Evolutionary conservation across 306 rosid species (phyloP).

Genomic region (Citrullus colocynthis): DNA sequence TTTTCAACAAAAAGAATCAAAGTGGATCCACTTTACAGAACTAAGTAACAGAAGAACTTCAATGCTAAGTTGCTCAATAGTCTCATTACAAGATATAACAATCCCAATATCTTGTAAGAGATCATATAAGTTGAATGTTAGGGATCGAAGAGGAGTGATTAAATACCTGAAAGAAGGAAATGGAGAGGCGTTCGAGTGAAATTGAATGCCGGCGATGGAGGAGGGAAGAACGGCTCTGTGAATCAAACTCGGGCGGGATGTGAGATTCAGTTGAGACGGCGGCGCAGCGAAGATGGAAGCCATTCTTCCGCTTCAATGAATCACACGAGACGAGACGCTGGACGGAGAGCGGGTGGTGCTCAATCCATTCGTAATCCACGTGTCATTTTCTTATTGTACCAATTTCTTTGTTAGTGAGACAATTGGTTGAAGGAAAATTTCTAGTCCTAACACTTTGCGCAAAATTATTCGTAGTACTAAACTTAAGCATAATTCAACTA

Average conservation of each 20-base stretch:
- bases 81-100: background rate
- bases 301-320: background rate
- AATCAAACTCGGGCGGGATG: background rate
- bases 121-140: background rate
- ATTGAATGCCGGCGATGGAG: background rate
- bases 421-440: too few species aligned
- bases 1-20: background rate
- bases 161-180: background rate
- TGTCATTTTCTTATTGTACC: background rate
- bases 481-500: too few species aligned
- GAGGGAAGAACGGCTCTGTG: background rate
- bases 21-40: background rate
- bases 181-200: background rate
- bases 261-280: background rate
- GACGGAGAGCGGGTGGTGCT: background rate
- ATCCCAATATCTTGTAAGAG: background rate
- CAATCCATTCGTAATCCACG: background rate
- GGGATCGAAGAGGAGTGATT: background rate
- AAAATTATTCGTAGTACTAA: too few species aligned
- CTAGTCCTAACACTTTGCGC: too few species aligned
- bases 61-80: background rate
- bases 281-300: background rate
- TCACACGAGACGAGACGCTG: background rate
- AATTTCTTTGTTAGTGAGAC: too few species aligned
- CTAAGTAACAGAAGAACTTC: background rate